Base-by-base conservation (phyloP, 1,139 yeast species). In the Candida sojae region DNA sequence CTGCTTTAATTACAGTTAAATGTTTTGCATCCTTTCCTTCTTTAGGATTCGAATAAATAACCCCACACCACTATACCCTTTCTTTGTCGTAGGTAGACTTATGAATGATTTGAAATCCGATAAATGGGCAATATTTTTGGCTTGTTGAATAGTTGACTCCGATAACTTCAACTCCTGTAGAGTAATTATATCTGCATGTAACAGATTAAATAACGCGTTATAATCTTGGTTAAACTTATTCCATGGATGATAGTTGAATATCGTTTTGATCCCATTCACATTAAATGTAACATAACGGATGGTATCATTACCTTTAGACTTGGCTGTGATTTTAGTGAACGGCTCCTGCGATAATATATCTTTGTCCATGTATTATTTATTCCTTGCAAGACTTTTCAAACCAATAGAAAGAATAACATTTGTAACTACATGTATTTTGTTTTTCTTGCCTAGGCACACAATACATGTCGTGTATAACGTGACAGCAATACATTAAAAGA, bases 21-120 rank as follows among this genome's bases (percentile, higher is more conserved):
- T 75, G 58, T 32, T 63, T 57, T 55, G 63, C 58, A 0, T 77
- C 63, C 6, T 57, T 58, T n/a, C 25, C 39, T 0, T 59, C 63
- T 0, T 53, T 0, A 86, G 84, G 3, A 71, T 61, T 53, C 91
- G 70, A 2, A 92, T 81, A 66, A 89, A 92, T 2, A 93, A 78
- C 0, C 92, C 96, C 2, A 93, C 98, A 0, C 99, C 99, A 52
- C 95, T 82, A 63, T 93, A 93, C 0, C 98, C 98, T 61, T 84
- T 87, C 59, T 81, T 84, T 2, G 61, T 51, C 9, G 63, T 63
- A 0, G 97, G 96, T 21, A 90, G 69, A 0, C 95, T 75, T 35
- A 91, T 80, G 57, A 83, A 93, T 1, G 89, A 77, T 31, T 75
- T 69, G 59, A 76, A 92, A 2, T 83, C 80, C 0, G 74, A 68